phyloP scores from a whole-genome alignment of 1,284 basidiomycete species.

The Apiotrichum siamense region DNA sequence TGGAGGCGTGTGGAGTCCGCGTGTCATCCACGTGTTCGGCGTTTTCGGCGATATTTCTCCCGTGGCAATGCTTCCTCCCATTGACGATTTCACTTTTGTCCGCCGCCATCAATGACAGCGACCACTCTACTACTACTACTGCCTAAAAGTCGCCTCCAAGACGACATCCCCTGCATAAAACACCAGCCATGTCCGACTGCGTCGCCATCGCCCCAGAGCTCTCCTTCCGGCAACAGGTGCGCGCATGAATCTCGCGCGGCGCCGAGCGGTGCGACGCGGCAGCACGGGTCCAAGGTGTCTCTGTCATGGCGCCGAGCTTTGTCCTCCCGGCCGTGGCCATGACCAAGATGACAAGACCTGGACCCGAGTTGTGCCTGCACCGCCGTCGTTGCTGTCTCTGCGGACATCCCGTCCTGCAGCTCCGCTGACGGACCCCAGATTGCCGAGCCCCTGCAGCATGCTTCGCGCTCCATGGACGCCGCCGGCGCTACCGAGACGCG shows the following conservation, averaged over 20 bases:
- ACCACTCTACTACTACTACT: not conserved
- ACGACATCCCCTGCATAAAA: not conserved
- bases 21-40: not conserved
- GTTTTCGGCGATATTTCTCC: slow-evolving; percentile 1
- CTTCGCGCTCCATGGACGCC: slow-evolving; percentile 57
- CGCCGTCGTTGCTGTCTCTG: not conserved
- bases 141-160: not conserved
- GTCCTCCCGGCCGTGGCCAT: too few relatives aligned
- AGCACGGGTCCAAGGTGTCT: not conserved
- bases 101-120: not conserved
- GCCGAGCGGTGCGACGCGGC: not conserved
- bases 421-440: slow-evolving; percentile 6
- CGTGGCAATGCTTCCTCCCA: not conserved
- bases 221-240: slow-evolving; percentile 78
- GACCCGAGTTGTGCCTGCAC: not conserved
- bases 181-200: slow-evolving; percentile 58
- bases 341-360: too few relatives aligned
- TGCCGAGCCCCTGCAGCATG: slow-evolving; percentile 52
- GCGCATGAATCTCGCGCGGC: slow-evolving; percentile 1
- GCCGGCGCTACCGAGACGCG: slow-evolving; percentile 60
- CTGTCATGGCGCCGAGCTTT: not conserved
- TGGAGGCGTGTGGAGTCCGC: not conserved
- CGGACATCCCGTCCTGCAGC: too few relatives aligned
- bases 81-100: not conserved
- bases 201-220: slow-evolving; percentile 81